These are phyloP conservation scores for Ogataea naganishii DNA, from an alignment of 805 yeast species.

Conservation along the genomic window DNA sequence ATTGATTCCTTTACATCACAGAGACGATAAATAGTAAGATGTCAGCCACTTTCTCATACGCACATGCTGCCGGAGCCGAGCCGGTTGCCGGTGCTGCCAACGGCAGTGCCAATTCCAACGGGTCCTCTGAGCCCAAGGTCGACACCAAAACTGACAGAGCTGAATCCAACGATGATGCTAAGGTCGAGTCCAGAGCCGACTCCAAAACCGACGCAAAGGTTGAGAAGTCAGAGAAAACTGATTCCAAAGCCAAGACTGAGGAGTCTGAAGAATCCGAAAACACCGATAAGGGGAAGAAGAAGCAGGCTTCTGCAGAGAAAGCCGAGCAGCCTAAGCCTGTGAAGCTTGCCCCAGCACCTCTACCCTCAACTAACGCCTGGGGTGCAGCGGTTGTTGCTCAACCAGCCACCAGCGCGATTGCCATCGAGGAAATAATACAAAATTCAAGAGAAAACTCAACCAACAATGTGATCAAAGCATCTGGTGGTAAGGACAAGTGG, in stretches of 20 bases:
- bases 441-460: constrained; percentile 12
- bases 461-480: constrained; percentile 13
- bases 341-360: constrained; percentile 55
- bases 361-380: constrained; percentile 60
- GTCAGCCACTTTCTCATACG: constrained; percentile 22
- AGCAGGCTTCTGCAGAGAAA: constrained; percentile 8
- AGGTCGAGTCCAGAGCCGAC: no score
- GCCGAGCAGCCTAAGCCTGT: constrained; percentile 17
- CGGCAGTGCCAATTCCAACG: no score
- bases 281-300: constrained; percentile 6
- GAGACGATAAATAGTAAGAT: no score
- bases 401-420: constrained; percentile 26
- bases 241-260: background rate
- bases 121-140: no score
- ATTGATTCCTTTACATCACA: no score
- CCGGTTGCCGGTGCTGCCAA: constrained; percentile 7
- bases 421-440: constrained; percentile 23
- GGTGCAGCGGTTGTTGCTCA: constrained; percentile 24
- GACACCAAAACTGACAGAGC: no score
- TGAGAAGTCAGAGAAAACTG: no score
- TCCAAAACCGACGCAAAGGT: no score
- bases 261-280: constrained; percentile 3
- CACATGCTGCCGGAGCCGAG: constrained; percentile 22
- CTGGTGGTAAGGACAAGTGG: constrained; percentile 57
- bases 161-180: no score